Percentiles rank a stretch among this genome's conserved stretches.
Evolutionary conservation across 352 stramenopile species (phyloP).

Genomic region (Achlya hypogyna): DNA sequence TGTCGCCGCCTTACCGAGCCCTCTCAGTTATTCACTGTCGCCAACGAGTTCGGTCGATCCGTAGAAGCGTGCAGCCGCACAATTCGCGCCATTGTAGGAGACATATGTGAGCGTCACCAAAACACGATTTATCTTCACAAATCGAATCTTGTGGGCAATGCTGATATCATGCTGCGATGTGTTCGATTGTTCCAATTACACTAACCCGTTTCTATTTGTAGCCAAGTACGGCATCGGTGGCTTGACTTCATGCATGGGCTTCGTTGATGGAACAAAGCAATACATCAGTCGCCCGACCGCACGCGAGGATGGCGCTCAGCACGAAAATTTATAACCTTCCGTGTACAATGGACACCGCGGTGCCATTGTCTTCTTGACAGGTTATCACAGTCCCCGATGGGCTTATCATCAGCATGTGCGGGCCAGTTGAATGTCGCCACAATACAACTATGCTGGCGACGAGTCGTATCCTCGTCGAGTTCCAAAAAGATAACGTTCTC

Average conservation of each 20-base stretch:
- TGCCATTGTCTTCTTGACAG: conserved; percentile 10
- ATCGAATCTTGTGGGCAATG: too few relatives aligned
- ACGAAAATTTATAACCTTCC: conserved; percentile 2
- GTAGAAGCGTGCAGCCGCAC: not conserved
- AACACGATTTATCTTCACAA: not conserved
- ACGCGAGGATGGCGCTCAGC: not conserved
- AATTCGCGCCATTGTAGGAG: too few relatives aligned
- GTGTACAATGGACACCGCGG: conserved; percentile 17
- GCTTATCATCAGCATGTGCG: conserved; percentile 4
- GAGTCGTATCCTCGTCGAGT: not conserved
- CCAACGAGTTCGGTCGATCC: too few relatives aligned
- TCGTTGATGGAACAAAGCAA: conserved; percentile 22
- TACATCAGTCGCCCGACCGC: conserved; percentile 4
- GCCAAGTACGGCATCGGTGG: not conserved
- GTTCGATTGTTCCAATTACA: too few relatives aligned
- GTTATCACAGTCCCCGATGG: not conserved
- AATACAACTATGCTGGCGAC: conserved; percentile 2
- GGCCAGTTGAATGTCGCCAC: conserved; percentile 7
- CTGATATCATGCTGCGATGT: too few relatives aligned
- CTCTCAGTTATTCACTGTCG: not conserved
- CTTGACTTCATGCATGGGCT: conserved; percentile 10
- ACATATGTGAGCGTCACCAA: not conserved
- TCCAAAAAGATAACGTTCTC: not conserved
- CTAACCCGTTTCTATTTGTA: not conserved
- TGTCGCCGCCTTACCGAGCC: conserved; percentile 1